Base-by-base conservation (phyloP, 2,329 filamentous ascomycete genomes). In the Paecilomyces sp. region DNA sequence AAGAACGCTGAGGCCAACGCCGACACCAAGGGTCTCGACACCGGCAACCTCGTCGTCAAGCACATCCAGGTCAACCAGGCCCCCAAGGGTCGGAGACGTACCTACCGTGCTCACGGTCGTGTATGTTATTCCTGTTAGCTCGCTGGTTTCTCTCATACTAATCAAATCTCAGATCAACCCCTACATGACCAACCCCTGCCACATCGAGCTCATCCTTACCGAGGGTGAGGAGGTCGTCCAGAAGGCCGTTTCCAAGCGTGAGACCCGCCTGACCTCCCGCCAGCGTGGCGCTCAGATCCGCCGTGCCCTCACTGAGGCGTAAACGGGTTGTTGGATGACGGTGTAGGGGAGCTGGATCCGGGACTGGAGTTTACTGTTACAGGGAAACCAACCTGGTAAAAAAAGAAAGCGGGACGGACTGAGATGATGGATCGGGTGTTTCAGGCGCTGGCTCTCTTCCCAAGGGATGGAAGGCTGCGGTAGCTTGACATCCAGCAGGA, bases 1-100 rank as follows among this genome's bases (percentile, higher is more conserved):
- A 94, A 92, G 87, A 96, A 96, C 83, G 92, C 92, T 70, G 92
- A 96, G 85, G 88, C 92, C 83, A 96, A 96, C 82, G 92, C 92
- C 79, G 92, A 96, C 74, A 90, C 90, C 80, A 96, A 96, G 87
- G 92, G 92, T 75, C 91, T 96, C 76, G 92, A 99, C 83, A 97
- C 92, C 77, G 88, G 88, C 83, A 95, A 95, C 86, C 85, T 99
- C 77, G 83, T 97, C 78, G 90, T 99, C 84, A 97, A 97, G 91
- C 95, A 97, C 90, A 99, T 99, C 84, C 94, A 99, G 86, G 94
- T 99, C 87, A 99, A 99, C 91, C 94, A 99, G 87, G 95, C 94
- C 73, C 94, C 94, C 76, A 97, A 97, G 89, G 93, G 97, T 87
- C 89, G 94, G 79, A 88, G 94, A 84, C 89, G 94, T 81, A 99